phyloP scores from a whole-genome alignment of 805 yeast genomes.

The Zygoascus flipseniorum region DNA sequence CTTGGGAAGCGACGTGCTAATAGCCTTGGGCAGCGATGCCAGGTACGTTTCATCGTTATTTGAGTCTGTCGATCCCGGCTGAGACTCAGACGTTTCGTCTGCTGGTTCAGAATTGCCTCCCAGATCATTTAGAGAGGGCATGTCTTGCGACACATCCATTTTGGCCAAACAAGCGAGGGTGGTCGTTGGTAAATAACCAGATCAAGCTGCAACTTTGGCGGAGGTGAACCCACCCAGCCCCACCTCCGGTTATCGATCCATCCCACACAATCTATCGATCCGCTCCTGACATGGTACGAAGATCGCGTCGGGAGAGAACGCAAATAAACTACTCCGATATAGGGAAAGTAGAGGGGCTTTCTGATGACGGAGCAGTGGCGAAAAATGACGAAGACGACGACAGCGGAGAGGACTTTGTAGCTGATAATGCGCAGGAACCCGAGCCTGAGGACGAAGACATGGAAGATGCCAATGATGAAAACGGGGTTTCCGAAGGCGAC shows the following conservation, averaged over 20 bases:
- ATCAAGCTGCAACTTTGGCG: neutral
- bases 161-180: too few relatives aligned
- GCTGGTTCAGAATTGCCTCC: too few relatives aligned
- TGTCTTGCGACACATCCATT: too few relatives aligned
- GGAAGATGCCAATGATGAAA: constrained; percentile 3
- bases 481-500: constrained; percentile 7
- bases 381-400: constrained; percentile 6
- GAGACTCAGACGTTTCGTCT: too few relatives aligned
- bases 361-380: neutral
- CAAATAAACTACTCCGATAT: constrained; percentile 14
- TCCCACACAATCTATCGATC: neutral
- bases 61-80: too few relatives aligned
- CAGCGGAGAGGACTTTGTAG: constrained; percentile 8
- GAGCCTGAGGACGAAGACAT: constrained; percentile 3
- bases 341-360: constrained; percentile 8
- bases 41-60: neutral
- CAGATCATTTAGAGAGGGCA: too few relatives aligned
- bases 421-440: neutral
- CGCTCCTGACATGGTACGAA: constrained; percentile 8
- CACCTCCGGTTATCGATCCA: neutral
- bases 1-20: constrained; percentile 5
- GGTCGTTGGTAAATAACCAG: too few relatives aligned
- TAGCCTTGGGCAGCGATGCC: neutral
- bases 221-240: neutral
- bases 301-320: constrained; percentile 8